Conservation (phyloP, 2,329 filamentous ascomycete species). For the Scedosporium aurantiacum region DNA sequence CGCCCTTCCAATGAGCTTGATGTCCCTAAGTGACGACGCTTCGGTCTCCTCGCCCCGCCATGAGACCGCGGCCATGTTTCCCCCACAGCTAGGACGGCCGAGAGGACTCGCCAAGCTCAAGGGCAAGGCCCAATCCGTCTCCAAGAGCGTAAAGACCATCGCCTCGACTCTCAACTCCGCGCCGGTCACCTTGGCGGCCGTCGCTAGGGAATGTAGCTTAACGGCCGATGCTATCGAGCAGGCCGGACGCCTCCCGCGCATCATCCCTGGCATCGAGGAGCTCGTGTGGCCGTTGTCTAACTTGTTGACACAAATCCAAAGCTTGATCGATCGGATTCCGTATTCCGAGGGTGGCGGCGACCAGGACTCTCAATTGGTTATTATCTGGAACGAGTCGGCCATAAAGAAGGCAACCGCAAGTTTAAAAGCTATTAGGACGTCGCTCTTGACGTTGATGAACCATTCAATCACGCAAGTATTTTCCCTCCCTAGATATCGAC, state of each 20-base stretch:
- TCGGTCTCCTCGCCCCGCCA: constrained; percentile 1
- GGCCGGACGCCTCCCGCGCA: constrained; percentile 17
- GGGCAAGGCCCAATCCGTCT: background rate
- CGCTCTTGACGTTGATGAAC: background rate
- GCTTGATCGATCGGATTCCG: background rate
- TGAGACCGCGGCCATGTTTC: background rate
- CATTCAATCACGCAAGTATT: background rate
- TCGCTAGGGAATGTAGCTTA: constrained; percentile 12
- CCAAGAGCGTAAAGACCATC: background rate
- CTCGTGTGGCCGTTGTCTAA: constrained; percentile 18
- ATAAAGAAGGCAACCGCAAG: constrained; percentile 3
- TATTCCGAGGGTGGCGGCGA: constrained; percentile 7
- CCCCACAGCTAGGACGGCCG: background rate
- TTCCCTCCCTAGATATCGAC: background rate
- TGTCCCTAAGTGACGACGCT: background rate
- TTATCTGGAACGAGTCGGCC: constrained; percentile 12
- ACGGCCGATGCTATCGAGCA: constrained; percentile 9
- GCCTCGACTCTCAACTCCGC: constrained; percentile 11
- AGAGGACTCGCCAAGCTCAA: constrained; percentile 1
- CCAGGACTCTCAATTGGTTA: constrained; percentile 9
- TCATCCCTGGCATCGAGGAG: constrained; percentile 30
- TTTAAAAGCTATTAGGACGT: background rate
- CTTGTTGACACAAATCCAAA: constrained; percentile 7
- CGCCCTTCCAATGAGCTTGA: background rate
- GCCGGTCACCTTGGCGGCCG: constrained; percentile 12